Evolutionary conservation across 768 basidiomycete species (phyloP).

Genomic region (Amylocystis lapponica): DNA sequence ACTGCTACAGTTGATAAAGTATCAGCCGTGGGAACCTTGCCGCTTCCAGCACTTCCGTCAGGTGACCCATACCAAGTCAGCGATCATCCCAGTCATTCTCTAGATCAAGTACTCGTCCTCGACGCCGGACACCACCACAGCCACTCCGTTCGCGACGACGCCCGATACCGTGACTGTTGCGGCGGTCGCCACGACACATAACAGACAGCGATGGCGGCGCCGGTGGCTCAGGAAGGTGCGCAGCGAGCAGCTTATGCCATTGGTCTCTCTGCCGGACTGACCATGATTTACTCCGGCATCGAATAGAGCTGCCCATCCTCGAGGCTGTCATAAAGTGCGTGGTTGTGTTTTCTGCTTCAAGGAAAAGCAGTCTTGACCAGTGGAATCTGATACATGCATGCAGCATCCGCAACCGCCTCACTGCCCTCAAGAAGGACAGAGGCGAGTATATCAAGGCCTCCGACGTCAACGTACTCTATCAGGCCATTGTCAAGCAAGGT

Average conservation of each 20-base stretch:
- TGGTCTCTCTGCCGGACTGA: background rate
- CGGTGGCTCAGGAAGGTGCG: conserved; percentile 78
- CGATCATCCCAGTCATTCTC: conserved; percentile 1
- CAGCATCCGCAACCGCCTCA: conserved; percentile 93
- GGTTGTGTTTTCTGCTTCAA: background rate
- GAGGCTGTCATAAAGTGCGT: conserved; percentile 88
- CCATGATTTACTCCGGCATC: too few relatives aligned
- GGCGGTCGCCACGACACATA: background rate
- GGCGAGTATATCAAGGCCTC: conserved; percentile 89
- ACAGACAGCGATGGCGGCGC: conserved; percentile 59
- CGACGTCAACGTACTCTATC: conserved; percentile 91
- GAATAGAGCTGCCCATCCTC: conserved; percentile 82
- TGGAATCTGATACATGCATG: background rate
- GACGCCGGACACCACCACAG: conserved; percentile 2
- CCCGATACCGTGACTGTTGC: background rate
- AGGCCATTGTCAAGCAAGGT: conserved; percentile 93
- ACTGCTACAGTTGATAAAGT: conserved; percentile 18
- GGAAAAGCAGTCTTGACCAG: background rate
- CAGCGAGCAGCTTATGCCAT: conserved; percentile 11
- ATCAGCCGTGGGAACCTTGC: conserved; percentile 31
- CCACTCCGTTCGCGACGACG: background rate
- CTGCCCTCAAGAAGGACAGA: conserved; percentile 89
- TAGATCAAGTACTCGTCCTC: conserved; percentile 1
- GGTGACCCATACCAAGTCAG: background rate
- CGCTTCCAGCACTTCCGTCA: conserved; percentile 11